A percentile compares a stretch with the other conserved stretches of the same genome.
Conservation (phyloP, 495 filamentous ascomycete genomes). For the Aspergillus coremiiformis region DNA sequence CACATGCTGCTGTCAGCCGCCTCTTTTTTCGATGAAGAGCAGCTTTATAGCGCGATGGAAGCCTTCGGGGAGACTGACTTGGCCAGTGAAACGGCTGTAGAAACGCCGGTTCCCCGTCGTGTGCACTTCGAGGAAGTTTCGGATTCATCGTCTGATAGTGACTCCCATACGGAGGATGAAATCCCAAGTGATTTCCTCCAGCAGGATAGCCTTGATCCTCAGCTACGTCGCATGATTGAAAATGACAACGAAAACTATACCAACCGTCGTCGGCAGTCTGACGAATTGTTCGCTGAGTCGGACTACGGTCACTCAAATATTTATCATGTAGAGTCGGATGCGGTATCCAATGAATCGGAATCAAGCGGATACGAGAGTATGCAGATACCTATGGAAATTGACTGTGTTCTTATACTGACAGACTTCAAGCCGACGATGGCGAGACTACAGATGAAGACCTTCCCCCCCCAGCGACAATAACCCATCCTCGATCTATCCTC, state of each 20-base stretch:
- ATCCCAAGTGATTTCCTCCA: slow-evolving; percentile 67
- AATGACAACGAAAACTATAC: slow-evolving; percentile 43
- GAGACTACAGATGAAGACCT: slow-evolving; percentile 82
- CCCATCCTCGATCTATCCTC: slow-evolving; percentile 49
- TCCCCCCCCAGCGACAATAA: slow-evolving; percentile 48
- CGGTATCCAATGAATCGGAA: slow-evolving; percentile 43
- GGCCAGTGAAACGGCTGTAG: slow-evolving; percentile 36
- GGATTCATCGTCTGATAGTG: slow-evolving; percentile 46
- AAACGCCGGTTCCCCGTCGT: slow-evolving; percentile 37
- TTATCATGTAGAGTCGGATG: slow-evolving; percentile 46
- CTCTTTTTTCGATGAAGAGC: slow-evolving; percentile 47
- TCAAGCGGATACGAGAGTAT: slow-evolving; percentile 78
- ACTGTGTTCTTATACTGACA: slow-evolving; percentile 45
- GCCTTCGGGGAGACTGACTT: slow-evolving; percentile 39
- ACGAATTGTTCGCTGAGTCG: slow-evolving; percentile 39
- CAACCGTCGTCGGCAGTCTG: slow-evolving; percentile 38
- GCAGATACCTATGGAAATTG: slow-evolving; percentile 13
- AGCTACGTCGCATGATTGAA: slow-evolving; percentile 63
- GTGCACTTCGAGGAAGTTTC: slow-evolving; percentile 45
- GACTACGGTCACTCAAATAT: slow-evolving; percentile 43
- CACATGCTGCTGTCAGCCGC: slow-evolving; percentile 40
- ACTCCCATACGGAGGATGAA: slow-evolving; percentile 48
- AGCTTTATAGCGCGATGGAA: slow-evolving; percentile 41
- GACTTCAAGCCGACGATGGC: slow-evolving; percentile 60
- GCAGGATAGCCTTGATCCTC: slow-evolving; percentile 61